phyloP scores from a whole-genome alignment of 1,284 basidiomycete species.

The Wallemia hederae region DNA sequence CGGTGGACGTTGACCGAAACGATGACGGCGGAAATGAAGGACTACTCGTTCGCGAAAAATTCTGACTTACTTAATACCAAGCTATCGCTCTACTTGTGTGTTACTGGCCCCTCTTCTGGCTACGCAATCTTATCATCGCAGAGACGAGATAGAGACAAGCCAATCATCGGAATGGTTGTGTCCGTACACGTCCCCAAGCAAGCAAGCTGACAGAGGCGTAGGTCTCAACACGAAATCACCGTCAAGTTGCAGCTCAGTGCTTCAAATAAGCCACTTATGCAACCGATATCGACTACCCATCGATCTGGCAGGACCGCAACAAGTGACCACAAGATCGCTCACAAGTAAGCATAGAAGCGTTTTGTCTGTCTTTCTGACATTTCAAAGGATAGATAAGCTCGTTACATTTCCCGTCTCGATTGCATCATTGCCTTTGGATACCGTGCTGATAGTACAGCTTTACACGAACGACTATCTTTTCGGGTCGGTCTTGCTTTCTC shows the following conservation, averaged over 20 bases:
- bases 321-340: not conserved
- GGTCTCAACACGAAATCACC: not conserved
- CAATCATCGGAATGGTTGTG: too few species aligned
- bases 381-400: not conserved
- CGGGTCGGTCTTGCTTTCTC: not conserved
- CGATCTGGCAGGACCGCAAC: not conserved
- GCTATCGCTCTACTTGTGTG: not conserved
- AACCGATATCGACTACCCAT: not conserved
- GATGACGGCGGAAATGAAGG: not conserved
- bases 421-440: not conserved
- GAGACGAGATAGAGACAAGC: not conserved
- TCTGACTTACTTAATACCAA: not conserved
- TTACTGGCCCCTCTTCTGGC: too few species aligned
- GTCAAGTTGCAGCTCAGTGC: not conserved
- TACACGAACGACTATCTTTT: not conserved
- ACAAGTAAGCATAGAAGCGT: not conserved
- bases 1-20: not conserved
- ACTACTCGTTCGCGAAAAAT: not conserved
- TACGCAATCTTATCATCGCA: too few species aligned
- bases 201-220: too few species aligned
- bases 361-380: not conserved
- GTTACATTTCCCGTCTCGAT: not conserved
- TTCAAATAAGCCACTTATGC: not conserved
- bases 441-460: not conserved
- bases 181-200: too few species aligned